Evolutionary conservation across 805 yeast genomes (phyloP), one percentile per base, ranked within the genome.

Genomic region (Teunomyces cretensis): DNA sequence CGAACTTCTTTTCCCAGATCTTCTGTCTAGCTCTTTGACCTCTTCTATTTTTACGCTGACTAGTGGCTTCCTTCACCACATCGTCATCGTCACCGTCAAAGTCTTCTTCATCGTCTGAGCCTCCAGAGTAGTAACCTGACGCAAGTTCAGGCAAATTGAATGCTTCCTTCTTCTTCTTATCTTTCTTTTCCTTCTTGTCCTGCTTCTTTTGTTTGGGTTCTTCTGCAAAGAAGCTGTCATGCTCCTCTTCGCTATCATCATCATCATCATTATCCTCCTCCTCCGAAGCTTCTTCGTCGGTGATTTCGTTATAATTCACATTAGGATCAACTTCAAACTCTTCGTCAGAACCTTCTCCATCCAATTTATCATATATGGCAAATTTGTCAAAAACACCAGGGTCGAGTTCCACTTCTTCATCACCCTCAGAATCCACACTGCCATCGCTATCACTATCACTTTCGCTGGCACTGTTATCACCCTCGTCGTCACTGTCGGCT

Each of bases 11-110:
- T 61, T 90, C 99, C 98, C 98, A 94, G 42, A 94, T 89, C 73
- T 87, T 86, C 64, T 92, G 94, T 69, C 99, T 83, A 1, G 97
- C 99, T 48, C 98, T 77, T 70, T 94, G 99, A 19, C 99, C 99
- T 64, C 97, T 81, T 68, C 99, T 78, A 64, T 94, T 94, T 56
- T 90, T 89, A 51, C 92, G 78, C 14, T 74, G 75, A 24, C 78
- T 59, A 1, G 83, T 81, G 3, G 75, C 68, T 39, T 70, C 74
- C 45, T 81, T 77, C 5, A 81, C 81, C 8, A 76, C 70, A 39
- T 70, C 61, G 55, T 79, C 83, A 41, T 64, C 57, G 48, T 67
- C 74, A n/a, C 61, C 53, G 13, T 56, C 74, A 28, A 72, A 75
- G 27, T 64, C 70, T 35, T 64, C 70, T 35, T 79, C 84, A 12